Evolutionary conservation across 345 rosid species (phyloP).

Genomic region (rapeseed (Brassica napus)): Da-Ae NC_063440.1:19085001-19085500

Average conservation of each 20-base stretch:
- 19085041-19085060: conserved; percentile 62
- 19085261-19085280: conserved; percentile 82
- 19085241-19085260: conserved; percentile 85
- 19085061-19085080: conserved; percentile 96
- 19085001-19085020: conserved; percentile 84
- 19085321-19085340: conserved; percentile 82
- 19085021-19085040: conserved; percentile 72
- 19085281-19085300: conserved; percentile 76
- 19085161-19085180: conserved; percentile 84
- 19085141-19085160: conserved; percentile 71
- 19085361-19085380: conserved; percentile 96
- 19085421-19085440: conserved; percentile 78
- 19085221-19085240: conserved; percentile 85
- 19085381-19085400: conserved; percentile 72
- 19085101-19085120: conserved; percentile 91
- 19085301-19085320: conserved; percentile 83
- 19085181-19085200: conserved; percentile 65
- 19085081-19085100: conserved; percentile 85
- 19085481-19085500: conserved; percentile 88
- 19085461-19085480: conserved; percentile 54
- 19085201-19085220: conserved; percentile 72
- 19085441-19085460: conserved; percentile 73
- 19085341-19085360: conserved; percentile 93
- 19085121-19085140: conserved; percentile 93
- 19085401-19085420: conserved; percentile 68